A percentile compares a stretch with the other conserved stretches of the same genome.
These are phyloP conservation scores for Prunus dulcis DNA, from an alignment of 306 rosid genomes.

Conservation along the genomic window DNA sequence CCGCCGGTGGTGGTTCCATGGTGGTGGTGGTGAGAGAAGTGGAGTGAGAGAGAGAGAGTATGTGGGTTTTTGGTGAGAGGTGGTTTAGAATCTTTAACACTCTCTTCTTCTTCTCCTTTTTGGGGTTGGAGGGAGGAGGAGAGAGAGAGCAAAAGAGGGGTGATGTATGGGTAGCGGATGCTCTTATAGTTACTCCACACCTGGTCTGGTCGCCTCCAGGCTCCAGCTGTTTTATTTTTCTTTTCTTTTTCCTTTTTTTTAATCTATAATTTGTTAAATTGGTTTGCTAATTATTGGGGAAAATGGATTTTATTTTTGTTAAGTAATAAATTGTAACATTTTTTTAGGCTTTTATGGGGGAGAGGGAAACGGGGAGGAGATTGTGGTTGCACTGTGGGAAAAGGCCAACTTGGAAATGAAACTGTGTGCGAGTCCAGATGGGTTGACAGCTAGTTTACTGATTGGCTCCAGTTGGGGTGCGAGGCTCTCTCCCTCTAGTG, in stretches of 20 bases:
- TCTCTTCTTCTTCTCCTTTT: constrained; percentile 3
- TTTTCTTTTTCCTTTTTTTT: neutral
- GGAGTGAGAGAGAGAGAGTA: neutral
- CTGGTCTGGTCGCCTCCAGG: constrained; percentile 9
- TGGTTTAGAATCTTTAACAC: neutral
- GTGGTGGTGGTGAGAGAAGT: constrained; percentile 24
- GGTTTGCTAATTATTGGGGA: neutral
- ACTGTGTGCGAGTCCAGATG: constrained; percentile 24
- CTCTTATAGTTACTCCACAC: constrained; percentile 38
- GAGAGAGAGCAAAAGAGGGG: constrained; percentile 10
- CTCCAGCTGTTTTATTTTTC: constrained; percentile 16
- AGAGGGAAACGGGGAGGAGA: constrained; percentile 1
- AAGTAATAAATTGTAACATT: neutral
- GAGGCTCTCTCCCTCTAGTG: constrained; percentile 19
- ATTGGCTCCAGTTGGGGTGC: constrained; percentile 52
- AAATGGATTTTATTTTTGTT: neutral
- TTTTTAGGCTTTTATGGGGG: constrained; percentile 8
- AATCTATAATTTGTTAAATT: neutral
- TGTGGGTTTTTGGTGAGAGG: neutral
- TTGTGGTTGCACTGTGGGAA: neutral
- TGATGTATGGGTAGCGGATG: neutral
- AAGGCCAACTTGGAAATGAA: constrained; percentile 9
- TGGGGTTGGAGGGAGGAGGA: neutral
- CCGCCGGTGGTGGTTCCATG: constrained; percentile 33
- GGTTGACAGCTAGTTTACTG: constrained; percentile 60